Percentiles rank a stretch among this genome's conserved stretches.
Conservation (phyloP, 495 filamentous ascomycete genomes). For the Daldinia loculata region DNA sequence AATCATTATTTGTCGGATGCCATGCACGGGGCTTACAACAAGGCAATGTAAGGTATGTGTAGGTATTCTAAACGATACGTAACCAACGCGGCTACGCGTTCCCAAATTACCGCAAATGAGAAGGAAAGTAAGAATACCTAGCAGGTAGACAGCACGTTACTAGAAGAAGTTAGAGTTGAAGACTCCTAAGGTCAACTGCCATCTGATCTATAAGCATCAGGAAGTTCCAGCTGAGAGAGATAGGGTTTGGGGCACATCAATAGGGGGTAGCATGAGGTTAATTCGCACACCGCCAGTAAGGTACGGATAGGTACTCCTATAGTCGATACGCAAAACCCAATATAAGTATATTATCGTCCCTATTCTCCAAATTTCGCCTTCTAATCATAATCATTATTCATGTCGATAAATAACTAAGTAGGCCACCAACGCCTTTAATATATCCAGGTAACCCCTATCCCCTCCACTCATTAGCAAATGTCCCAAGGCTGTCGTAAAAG, state of each 20-base stretch:
- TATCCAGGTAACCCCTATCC: constrained; percentile 20
- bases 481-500: constrained; percentile 4
- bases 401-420: constrained; percentile 6
- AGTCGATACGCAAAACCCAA: background rate
- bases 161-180: background rate
- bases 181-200: background rate
- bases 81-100: background rate
- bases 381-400: constrained; percentile 28
- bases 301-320: background rate
- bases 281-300: background rate
- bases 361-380: constrained; percentile 4
- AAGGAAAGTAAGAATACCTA: background rate
- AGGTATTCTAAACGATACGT: background rate
- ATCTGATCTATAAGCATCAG: background rate
- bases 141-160: background rate
- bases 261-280: background rate
- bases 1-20: background rate
- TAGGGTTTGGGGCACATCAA: background rate
- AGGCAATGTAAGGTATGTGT: background rate
- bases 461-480: background rate
- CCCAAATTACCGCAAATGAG: background rate
- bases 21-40: constrained; percentile 3
- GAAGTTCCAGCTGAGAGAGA: background rate
- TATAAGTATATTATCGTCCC: background rate
- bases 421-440: constrained; percentile 18